Base-by-base conservation (phyloP, 306 rosid genomes). In the Potentilla sterilis region DNA sequence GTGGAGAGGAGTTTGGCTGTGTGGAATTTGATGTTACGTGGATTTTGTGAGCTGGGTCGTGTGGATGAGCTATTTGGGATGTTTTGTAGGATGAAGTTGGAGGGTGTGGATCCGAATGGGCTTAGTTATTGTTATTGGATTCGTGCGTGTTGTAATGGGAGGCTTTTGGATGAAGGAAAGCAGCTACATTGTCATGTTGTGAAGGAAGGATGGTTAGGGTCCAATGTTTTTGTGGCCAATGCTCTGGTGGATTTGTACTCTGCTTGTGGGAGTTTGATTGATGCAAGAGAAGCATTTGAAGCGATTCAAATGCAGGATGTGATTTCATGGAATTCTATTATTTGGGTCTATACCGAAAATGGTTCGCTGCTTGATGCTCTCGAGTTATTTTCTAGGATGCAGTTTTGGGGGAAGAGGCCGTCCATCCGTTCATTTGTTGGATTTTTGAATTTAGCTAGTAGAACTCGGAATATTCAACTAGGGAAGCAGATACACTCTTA, bases 281-380 rank as follows among this genome's bases (percentile, higher is more conserved):
- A 86, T 72, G 90, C 97, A 40, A 86, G 74, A 77, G 80, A 81
- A 63, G 86, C 88, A 44, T 85, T 92, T 79, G 85, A 88, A 58
- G 88, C 18, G n/a, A 89, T 95, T 68, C 79, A 74, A 2, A 5
- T 77, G 46, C 77, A 81, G 67, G 88, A 89, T 77, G 91, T 92
- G 73, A 95, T 92, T 86, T 95, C 98, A 4, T 95, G 97, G 97
- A 94, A 92, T 77, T 95, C 97, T 19, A 77, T 95, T 67, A 84
- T 89, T 79, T 85, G 78, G 77, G 93, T 90, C 63, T 70, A 79
- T 72, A 84, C 89, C 0, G 88, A 84, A 6, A 83, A 71, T 13
- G 71, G 75, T 78, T 66, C 86, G 47, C 73, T 81, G 40, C 19
- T 32, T 40, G 86, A 88, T 47, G 87, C 93, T 72, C 76, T 89